Conservation (phyloP, 352 stramenopile species). For the Thalassiosira pacifica region DNA sequence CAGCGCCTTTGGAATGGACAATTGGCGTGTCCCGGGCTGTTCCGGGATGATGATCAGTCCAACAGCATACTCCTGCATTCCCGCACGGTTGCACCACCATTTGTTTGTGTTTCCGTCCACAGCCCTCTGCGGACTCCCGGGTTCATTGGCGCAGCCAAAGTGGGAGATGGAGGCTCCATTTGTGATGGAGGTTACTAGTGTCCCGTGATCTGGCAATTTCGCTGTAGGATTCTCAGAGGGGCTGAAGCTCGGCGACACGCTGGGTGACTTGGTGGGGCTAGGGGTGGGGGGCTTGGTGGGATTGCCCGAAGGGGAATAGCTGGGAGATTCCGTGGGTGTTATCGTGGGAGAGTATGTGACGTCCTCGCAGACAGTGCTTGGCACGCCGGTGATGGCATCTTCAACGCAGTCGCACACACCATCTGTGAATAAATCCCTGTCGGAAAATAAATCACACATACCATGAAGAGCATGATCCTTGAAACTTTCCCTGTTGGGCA, state of each 20-base stretch:
- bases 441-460: conserved; percentile 27
- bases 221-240: no score
- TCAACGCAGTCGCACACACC: conserved; percentile 23
- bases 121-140: neutral
- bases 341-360: neutral
- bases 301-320: no score
- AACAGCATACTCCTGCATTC: neutral
- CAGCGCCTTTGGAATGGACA: neutral
- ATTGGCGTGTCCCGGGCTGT: neutral
- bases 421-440: conserved; percentile 41
- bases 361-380: conserved; percentile 1
- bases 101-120: neutral
- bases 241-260: no score
- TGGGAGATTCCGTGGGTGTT: neutral
- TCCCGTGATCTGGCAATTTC: neutral
- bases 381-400: neutral
- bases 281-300: neutral
- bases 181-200: neutral
- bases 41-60: neutral
- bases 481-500: conserved; percentile 63
- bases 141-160: neutral
- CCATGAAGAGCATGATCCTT: no score
- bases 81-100: neutral
- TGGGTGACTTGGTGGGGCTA: neutral
- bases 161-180: neutral